Evolutionary conservation across 768 basidiomycete species (phyloP), one percentile per base, ranked within the genome.

Genomic region (Leccinum arenicola): DNA sequence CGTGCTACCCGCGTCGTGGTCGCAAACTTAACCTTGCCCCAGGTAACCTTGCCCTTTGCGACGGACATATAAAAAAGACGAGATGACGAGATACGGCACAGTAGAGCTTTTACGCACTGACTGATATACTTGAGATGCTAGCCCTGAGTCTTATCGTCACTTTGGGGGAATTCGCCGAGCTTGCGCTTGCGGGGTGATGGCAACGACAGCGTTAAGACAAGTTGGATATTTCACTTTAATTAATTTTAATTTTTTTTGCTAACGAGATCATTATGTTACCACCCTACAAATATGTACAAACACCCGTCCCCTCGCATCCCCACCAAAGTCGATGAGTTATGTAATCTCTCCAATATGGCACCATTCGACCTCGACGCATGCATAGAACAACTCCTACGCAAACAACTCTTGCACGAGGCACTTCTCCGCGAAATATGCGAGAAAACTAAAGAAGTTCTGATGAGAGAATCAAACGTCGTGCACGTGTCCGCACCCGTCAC

Each of bases 401-500:
- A 97, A 78, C 95, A 97, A 64, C 86, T 99, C 14, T 80, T 99
- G 5, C 95, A 95, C 67, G 96, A 98, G 76, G 90, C 93, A 2
- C 81, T 98, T 27, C 75, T 99, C 48, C 88, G 95, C 53, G 96
- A 99, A 80, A 98, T 99, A 83, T 98, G 97, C 81, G 96, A 97
- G 70, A 98, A 98, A 78, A 97, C 96, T 15, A 99, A 98, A 73
- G 97, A 99, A 72, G 93, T 99, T 0, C 87, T 99, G 58, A 98
- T 98, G 97, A 81, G 94, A 61, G 97, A 99, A 78, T 94, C 91
- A 59, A 99, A 99, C 69, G 97, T 99, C 58, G 95, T 98, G 7
- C 97, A 98, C 69, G 90, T 99, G 65, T 89, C 86, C 62, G 91
- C 96, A 5, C 97, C 97, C 19, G 94, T 98, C 36, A 99, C 97